Conservation (phyloP, 331 rosid species). For the Erythrophleum ivorense region DNA sequence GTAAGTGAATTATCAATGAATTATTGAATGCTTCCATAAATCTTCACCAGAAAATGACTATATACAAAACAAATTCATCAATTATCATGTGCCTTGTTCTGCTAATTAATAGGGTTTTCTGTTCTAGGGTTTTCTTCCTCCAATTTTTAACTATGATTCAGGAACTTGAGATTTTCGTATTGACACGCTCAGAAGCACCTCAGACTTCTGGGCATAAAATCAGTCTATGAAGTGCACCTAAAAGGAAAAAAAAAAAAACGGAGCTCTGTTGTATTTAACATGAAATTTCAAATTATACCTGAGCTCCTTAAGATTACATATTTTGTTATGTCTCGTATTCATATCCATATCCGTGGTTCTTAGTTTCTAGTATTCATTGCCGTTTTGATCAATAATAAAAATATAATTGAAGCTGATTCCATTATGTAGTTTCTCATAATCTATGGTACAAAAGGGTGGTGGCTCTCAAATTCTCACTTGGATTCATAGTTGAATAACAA, state of each 20-base stretch:
- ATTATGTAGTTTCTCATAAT: constrained; percentile 1
- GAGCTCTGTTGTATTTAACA: background rate
- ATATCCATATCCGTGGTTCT: background rate
- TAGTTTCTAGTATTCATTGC: background rate
- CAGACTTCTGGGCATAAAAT: too few relatives aligned
- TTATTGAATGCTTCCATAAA: background rate
- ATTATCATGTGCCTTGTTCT: background rate
- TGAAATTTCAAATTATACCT: too few relatives aligned
- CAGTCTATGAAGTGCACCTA: too few relatives aligned
- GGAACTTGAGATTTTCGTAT: too few relatives aligned
- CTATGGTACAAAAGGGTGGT: background rate
- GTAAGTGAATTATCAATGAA: background rate
- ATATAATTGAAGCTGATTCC: background rate
- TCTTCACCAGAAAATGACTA: background rate
- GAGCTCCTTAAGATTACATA: background rate
- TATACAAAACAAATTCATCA: background rate
- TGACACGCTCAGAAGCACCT: too few relatives aligned
- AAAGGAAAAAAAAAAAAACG: too few relatives aligned
- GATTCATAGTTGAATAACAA: constrained; percentile 10
- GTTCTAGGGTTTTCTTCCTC: too few relatives aligned
- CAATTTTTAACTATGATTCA: too few relatives aligned
- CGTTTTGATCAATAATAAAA: background rate
- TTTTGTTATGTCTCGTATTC: background rate
- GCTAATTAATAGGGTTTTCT: too few relatives aligned
- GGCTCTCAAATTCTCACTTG: constrained; percentile 22